Conservation (phyloP, 2,329 filamentous ascomycete genomes). For the Neurospora sp. region DNA sequence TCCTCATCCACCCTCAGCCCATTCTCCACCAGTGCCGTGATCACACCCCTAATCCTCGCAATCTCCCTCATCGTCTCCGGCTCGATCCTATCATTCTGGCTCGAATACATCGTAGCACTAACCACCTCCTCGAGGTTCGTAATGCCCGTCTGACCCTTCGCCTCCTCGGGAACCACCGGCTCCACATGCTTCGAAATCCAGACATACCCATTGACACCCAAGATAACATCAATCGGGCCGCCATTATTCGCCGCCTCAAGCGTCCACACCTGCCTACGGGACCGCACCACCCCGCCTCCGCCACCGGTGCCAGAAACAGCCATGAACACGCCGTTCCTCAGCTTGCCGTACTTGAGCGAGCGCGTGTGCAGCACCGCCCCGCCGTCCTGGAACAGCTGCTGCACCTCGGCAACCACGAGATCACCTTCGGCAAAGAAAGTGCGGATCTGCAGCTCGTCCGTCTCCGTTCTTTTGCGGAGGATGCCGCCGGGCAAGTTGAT, state of each 20-base stretch:
- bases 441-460: slow-evolving; percentile 93
- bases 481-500: slow-evolving; percentile 96
- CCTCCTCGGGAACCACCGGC: slow-evolving; percentile 31
- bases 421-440: slow-evolving; percentile 97
- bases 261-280: slow-evolving; percentile 81
- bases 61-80: slow-evolving; percentile 78
- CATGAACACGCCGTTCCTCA: slow-evolving; percentile 86
- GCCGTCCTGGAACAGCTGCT: slow-evolving; percentile 78
- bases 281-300: slow-evolving; percentile 75
- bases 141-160: slow-evolving; percentile 42
- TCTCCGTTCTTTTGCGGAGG: slow-evolving; percentile 80
- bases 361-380: slow-evolving; percentile 83
- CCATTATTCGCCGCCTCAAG: slow-evolving; percentile 47
- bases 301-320: slow-evolving; percentile 73
- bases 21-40: slow-evolving; percentile 72
- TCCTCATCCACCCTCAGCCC: slow-evolving; percentile 84
- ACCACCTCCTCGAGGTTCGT: slow-evolving; percentile 83
- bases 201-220: slow-evolving; percentile 95
- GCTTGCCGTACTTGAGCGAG: slow-evolving; percentile 85
- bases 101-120: slow-evolving; percentile 80
- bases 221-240: slow-evolving; percentile 68
- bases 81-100: slow-evolving; percentile 82
- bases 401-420: slow-evolving; percentile 87
- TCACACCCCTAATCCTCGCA: slow-evolving; percentile 69
- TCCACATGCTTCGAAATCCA: slow-evolving; percentile 85